Evolutionary conservation across 192 early-diverging fungal genomes (phyloP).

Genomic region (Backusella westeae): DNA sequence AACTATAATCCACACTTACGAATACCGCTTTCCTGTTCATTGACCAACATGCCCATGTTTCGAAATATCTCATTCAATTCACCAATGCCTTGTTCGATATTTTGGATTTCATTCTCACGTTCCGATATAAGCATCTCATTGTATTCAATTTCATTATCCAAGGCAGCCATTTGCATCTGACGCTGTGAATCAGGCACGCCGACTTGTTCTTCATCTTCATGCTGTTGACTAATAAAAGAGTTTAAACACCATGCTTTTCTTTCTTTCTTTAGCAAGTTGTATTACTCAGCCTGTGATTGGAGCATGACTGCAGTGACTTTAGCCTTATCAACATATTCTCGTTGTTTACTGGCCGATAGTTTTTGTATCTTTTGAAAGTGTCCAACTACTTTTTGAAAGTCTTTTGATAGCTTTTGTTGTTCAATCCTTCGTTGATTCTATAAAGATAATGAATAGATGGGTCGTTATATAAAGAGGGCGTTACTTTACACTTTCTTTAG

Average conservation of each 20-base stretch:
- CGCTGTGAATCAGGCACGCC: constrained; percentile 24
- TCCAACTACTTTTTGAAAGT: constrained; percentile 87
- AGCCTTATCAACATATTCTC: constrained; percentile 84
- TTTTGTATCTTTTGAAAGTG: constrained; percentile 88
- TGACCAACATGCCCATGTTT: constrained; percentile 94
- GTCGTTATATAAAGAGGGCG: not conserved
- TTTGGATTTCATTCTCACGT: constrained; percentile 89
- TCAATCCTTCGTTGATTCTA: constrained; percentile 77
- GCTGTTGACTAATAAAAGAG: not conserved
- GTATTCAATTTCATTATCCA: constrained; percentile 92
- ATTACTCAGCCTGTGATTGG: constrained; percentile 21
- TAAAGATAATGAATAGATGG: not conserved
- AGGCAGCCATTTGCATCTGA: constrained; percentile 61
- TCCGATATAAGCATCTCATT: constrained; percentile 94
- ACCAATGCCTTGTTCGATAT: constrained; percentile 89
- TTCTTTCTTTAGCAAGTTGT: no score
- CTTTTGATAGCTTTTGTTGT: constrained; percentile 91
- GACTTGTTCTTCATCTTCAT: not conserved
- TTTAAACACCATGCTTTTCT: no score
- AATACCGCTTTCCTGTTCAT: constrained; percentile 91
- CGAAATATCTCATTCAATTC: constrained; percentile 97
- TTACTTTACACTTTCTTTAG: constrained; percentile 22
- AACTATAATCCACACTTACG: constrained; percentile 43
- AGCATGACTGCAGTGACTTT: constrained; percentile 40
- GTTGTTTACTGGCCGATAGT: constrained; percentile 75